These are phyloP conservation scores for Zymoseptoria tritici DNA, from an alignment of 2,329 filamentous ascomycete species.

Conservation along the genomic window DNA sequence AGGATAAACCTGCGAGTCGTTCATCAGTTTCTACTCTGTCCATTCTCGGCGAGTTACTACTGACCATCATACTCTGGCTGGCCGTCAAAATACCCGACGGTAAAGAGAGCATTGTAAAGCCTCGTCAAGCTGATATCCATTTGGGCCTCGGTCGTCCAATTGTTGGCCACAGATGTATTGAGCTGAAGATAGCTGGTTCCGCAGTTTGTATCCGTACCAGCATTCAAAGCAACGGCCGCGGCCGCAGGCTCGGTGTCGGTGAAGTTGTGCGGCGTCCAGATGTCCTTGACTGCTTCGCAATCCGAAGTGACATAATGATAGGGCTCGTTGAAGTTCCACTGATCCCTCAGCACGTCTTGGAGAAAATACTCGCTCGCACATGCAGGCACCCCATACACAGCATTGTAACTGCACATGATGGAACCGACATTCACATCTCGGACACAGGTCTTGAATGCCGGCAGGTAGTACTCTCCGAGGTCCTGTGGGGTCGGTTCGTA, in stretches of 20 bases:
- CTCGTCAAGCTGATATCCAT: slow-evolving; percentile 43
- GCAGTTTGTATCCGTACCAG: slow-evolving; percentile 47
- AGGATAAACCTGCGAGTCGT: slow-evolving; percentile 41
- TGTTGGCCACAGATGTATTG: slow-evolving; percentile 32
- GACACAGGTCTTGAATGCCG: slow-evolving; percentile 1
- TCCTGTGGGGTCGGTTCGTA: slow-evolving; percentile 11
- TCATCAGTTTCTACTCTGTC: no score
- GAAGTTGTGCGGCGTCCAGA: slow-evolving; percentile 41
- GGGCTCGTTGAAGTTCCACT: slow-evolving; percentile 37
- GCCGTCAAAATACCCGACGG: slow-evolving; percentile 48
- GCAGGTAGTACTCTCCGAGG: slow-evolving; percentile 9
- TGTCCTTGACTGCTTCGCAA: slow-evolving; percentile 53
- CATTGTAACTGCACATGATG: slow-evolving; percentile 2
- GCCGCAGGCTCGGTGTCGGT: slow-evolving; percentile 34
- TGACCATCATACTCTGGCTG: slow-evolving; percentile 37
- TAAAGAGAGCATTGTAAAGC: slow-evolving; percentile 45
- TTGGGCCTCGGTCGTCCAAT: slow-evolving; percentile 36
- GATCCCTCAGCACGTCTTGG: neutral
- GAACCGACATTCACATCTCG: neutral
- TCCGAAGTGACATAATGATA: slow-evolving; percentile 56
- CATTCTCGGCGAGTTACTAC: no score
- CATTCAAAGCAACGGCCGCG: slow-evolving; percentile 40
- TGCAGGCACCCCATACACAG: slow-evolving; percentile 1
- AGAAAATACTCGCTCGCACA: slow-evolving; percentile 1
- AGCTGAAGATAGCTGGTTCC: slow-evolving; percentile 36